These are phyloP conservation scores for Mediolabrus comicus DNA, from an alignment of 108 stramenopile species.

Conservation along the genomic window DNA sequence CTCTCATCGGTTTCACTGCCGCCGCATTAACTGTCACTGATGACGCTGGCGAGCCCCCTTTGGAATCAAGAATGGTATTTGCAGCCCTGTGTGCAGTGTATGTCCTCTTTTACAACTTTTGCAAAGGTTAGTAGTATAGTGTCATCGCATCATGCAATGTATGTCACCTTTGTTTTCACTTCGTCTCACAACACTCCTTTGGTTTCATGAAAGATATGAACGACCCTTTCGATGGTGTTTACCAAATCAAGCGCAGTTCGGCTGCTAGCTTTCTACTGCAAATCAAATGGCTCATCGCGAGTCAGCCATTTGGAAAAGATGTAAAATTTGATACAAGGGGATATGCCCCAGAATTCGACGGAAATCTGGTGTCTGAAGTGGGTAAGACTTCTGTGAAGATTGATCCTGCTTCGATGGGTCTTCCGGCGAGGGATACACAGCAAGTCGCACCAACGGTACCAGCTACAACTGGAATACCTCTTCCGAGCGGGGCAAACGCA, in stretches of 20 bases:
- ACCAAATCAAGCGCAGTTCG: conserved; percentile 61
- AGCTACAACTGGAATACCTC: not conserved
- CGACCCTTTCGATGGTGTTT: conserved; percentile 65
- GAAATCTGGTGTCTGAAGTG: not conserved
- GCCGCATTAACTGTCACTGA: conserved; percentile 35
- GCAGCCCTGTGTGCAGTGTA: conserved; percentile 53
- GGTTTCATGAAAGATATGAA: conserved; percentile 54
- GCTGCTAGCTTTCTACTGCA: conserved; percentile 61
- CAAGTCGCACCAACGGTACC: not conserved
- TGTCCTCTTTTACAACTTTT: conserved; percentile 68
- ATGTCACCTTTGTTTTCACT: not conserved
- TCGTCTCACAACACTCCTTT: not conserved
- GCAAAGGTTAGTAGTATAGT: not conserved
- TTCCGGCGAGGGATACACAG: not conserved
- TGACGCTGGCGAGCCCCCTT: conserved; percentile 32
- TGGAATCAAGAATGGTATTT: conserved; percentile 56
- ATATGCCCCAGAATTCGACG: conserved; percentile 7
- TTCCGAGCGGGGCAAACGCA: not conserved
- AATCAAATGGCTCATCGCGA: conserved; percentile 64
- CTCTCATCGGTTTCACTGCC: conserved; percentile 55
- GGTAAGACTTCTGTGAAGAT: not conserved
- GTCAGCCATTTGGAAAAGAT: conserved; percentile 43
- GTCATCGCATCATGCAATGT: not conserved
- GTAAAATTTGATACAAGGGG: conserved; percentile 17
- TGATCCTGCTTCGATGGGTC: not conserved